Conservation (phyloP, 768 basidiomycete species). For the Candolleomyces eurysporus region DNA sequence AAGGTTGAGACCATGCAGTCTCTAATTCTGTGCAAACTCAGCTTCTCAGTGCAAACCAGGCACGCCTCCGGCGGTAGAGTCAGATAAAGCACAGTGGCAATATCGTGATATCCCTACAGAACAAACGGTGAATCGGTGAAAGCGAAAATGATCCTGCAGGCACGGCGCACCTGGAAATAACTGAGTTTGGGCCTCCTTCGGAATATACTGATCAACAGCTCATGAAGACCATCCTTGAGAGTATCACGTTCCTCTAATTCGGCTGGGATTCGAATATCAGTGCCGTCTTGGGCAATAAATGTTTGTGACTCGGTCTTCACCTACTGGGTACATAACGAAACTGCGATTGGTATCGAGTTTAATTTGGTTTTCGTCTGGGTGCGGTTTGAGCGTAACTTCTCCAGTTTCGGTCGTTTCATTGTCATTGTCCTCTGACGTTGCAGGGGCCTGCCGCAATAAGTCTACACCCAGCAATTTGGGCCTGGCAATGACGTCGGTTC, state of each 20-base stretch:
- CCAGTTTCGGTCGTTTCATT: slow-evolving; percentile 1
- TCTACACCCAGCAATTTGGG: slow-evolving; percentile 26
- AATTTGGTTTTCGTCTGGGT: slow-evolving; percentile 86
- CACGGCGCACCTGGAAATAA: slow-evolving; percentile 72
- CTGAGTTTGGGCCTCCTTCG: slow-evolving; percentile 67
- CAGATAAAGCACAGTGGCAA: slow-evolving; percentile 79
- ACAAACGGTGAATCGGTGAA: neutral
- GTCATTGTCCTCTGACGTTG: slow-evolving; percentile 2
- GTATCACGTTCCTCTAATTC: slow-evolving; percentile 39
- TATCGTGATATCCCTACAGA: slow-evolving; percentile 85
- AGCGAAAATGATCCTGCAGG: neutral
- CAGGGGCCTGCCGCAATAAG: slow-evolving; percentile 4
- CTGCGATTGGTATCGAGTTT: slow-evolving; percentile 87
- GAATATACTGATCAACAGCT: slow-evolving; percentile 73
- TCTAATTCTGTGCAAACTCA: slow-evolving; percentile 75
- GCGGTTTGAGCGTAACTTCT: slow-evolving; percentile 26
- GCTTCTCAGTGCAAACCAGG: slow-evolving; percentile 59
- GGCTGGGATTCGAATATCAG: slow-evolving; percentile 8
- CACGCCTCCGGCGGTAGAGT: slow-evolving; percentile 65
- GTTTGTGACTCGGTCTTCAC: slow-evolving; percentile 40
- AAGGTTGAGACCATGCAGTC: slow-evolving; percentile 88
- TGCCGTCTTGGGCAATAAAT: neutral
- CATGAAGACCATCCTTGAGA: slow-evolving; percentile 66
- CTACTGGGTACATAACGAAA: slow-evolving; percentile 90
- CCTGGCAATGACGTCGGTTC: slow-evolving; percentile 11